Base-by-base conservation (phyloP, 805 yeast genomes). In the Pachysolen tannophilus region DNA sequence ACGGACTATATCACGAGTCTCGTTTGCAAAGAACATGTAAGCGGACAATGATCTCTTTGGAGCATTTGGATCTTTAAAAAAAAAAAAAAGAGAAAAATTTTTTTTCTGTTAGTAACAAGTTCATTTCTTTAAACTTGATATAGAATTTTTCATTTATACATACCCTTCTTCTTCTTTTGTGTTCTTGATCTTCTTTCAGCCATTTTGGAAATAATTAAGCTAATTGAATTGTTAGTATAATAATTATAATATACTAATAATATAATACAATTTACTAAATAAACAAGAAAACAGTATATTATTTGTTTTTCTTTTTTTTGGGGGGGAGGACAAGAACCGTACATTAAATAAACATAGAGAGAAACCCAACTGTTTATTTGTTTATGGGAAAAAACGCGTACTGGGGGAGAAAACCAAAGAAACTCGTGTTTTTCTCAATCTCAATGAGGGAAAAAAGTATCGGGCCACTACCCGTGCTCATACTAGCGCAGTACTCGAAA, bases 41-140 rank as follows among this genome's bases (percentile, higher is more conserved):
- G 97, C 96, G 42, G 97, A 86, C 60, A 92, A 69, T 18, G 97
- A 86, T 67, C 97, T 85, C 85, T 92, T 92, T 63, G 98, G 98
- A 47, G 98, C 98, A 64, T 90, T 88, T 69, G 98, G 95, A 63
- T 85, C 94, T 55, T 43, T 41, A 37, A 24, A 15, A 16, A 28
- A 14, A 18, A 30, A 18, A 27, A 27, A 20, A 31, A 15, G 8
- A 13, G 29, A 20, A 24, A 20, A 15, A 20, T 10, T n/a, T n/a
- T n/a, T n/a, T n/a, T n/a, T n/a, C n/a, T 18, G 18, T 14, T 13
- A 35, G 8, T 5, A 17, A 30, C 18, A 34, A 25, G 16, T 21
- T 11, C n/a, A 14, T 7, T 23, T 5, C 5, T 11, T 23, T 23
- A 5, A 26, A 26, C 18, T 11, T n/a, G 29, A 26, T n/a, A 5